Conservation (phyloP, 331 rosid genomes). For the Prunus yedoensis region DNA sequence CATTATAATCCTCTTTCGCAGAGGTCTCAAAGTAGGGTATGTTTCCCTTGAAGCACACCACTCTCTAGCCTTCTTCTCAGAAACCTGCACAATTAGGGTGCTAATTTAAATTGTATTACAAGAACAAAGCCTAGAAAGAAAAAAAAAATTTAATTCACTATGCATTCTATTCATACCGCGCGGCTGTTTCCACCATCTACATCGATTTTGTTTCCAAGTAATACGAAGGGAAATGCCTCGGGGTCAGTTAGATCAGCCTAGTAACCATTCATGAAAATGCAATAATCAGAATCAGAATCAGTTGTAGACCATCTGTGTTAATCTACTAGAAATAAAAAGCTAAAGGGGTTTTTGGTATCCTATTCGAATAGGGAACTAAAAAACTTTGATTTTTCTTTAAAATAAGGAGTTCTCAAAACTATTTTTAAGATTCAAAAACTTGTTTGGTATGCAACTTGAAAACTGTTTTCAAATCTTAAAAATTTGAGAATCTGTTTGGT, state of each 20-base stretch:
- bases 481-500: too few species aligned
- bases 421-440: too few species aligned
- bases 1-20: conserved; percentile 68
- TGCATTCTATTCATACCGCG: conserved; percentile 45
- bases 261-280: conserved; percentile 18
- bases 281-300: not conserved
- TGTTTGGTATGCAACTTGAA: too few species aligned
- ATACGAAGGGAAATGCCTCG: conserved; percentile 65
- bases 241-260: conserved; percentile 63
- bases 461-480: too few species aligned
- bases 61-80: conserved; percentile 61
- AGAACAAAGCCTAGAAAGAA: not conserved
- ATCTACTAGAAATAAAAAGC: too few species aligned
- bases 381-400: too few species aligned
- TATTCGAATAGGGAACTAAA: too few species aligned
- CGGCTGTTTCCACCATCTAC: conserved; percentile 56
- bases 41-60: conserved; percentile 80
- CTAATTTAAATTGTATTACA: not conserved
- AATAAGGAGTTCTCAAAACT: too few species aligned
- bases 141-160: not conserved
- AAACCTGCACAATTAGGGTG: conserved; percentile 48
- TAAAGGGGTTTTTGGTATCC: too few species aligned
- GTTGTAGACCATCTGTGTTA: not conserved
- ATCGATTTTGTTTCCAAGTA: conserved; percentile 83
- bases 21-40: conserved; percentile 86